Evolutionary conservation across 208 protist species (phyloP).

Genomic region (Phytomonas sp.): DNA sequence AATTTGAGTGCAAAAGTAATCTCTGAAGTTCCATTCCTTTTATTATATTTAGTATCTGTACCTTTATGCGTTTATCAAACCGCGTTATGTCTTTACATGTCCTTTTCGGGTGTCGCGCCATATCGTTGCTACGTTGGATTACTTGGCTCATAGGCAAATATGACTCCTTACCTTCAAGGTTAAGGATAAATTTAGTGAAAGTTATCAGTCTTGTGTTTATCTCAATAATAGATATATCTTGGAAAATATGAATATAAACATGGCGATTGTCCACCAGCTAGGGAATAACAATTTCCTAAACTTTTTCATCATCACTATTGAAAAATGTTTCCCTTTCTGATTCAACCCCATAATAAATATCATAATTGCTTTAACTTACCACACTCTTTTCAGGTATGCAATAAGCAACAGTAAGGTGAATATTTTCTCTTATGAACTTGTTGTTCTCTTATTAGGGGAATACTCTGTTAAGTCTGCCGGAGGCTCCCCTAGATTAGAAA

Average conservation of each 20-base stretch:
- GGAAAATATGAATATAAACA: neutral
- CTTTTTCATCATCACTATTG: neutral
- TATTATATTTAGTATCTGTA: neutral
- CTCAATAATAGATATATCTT: neutral
- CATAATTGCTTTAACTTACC: neutral
- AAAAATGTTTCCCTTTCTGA: neutral
- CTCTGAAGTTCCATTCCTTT: neutral
- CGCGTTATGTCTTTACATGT: neutral
- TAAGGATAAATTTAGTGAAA: neutral
- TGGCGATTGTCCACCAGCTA: neutral
- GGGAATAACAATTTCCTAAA: neutral
- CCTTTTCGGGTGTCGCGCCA: neutral
- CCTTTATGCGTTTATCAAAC: neutral
- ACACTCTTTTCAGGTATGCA: neutral
- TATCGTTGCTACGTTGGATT: neutral
- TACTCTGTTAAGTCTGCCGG: conserved; percentile 32
- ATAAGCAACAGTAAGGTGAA: neutral
- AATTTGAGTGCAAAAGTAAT: conserved; percentile 12
- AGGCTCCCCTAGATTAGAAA: conserved; percentile 51
- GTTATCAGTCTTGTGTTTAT: neutral
- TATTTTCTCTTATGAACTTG: neutral
- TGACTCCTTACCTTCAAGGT: neutral
- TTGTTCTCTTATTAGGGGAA: conserved; percentile 10
- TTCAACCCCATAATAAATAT: neutral
- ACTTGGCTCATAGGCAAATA: neutral